These are phyloP conservation scores for Zygoascus sp. DNA, from an alignment of 1,139 yeast genomes.

Conservation along the genomic window DNA sequence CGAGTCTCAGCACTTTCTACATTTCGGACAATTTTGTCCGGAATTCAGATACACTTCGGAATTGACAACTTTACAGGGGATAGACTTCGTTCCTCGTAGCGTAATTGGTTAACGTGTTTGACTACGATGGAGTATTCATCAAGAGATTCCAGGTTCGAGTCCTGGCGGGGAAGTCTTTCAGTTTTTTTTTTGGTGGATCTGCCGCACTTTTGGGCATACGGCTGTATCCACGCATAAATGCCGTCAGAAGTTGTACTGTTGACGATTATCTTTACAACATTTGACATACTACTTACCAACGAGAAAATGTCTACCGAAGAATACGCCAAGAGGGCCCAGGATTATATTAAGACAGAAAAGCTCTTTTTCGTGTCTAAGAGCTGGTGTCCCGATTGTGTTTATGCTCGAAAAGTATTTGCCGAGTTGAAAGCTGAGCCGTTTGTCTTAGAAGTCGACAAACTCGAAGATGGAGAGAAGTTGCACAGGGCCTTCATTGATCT, in stretches of 20 bases:
- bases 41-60: neutral
- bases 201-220: constrained; percentile 16
- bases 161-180: constrained; percentile 35
- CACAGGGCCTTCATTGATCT: constrained; percentile 58
- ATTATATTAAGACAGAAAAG: constrained; percentile 44
- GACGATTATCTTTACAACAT: neutral
- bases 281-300: neutral
- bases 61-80: neutral
- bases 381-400: constrained; percentile 77
- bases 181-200: constrained; percentile 17
- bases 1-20: no score
- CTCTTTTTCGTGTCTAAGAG: constrained; percentile 60
- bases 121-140: constrained; percentile 17
- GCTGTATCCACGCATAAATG: no score
- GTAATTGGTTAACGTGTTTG: constrained; percentile 19
- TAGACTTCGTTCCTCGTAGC: constrained; percentile 16
- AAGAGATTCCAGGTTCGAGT: constrained; percentile 30
- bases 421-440: constrained; percentile 51
- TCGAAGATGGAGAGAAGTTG: constrained; percentile 52
- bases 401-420: constrained; percentile 52
- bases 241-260: no score
- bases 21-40: neutral
- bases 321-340: constrained; percentile 36
- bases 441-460: constrained; percentile 56
- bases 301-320: constrained; percentile 3